phyloP scores from a whole-genome alignment of 495 filamentous ascomycete genomes.

The Sporormia fimetaria region DNA sequence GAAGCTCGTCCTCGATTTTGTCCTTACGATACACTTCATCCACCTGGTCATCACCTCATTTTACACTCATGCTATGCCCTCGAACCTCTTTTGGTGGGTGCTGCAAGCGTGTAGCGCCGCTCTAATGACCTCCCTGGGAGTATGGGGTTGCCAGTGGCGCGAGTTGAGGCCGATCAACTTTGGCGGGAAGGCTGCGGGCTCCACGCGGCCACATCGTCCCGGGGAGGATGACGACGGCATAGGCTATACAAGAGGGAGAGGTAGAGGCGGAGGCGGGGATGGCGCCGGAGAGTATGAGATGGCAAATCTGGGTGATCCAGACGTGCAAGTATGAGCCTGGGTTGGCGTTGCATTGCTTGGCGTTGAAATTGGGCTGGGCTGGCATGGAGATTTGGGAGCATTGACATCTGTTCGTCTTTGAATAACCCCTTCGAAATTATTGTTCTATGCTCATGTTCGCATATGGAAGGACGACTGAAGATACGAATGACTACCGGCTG shows the following conservation, averaged over 20 bases:
- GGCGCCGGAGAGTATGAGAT: constrained; percentile 70
- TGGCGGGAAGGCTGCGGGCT: constrained; percentile 44
- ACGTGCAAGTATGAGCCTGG: constrained; percentile 20
- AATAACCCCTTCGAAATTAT: too few species aligned
- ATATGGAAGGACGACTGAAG: too few species aligned
- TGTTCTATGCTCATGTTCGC: too few species aligned
- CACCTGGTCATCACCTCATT: constrained; percentile 68
- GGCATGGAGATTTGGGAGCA: too few species aligned
- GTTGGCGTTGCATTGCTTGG: constrained; percentile 20
- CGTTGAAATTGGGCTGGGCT: constrained; percentile 8
- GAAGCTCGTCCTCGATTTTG: constrained; percentile 89
- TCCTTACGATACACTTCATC: constrained; percentile 75
- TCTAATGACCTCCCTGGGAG: constrained; percentile 60
- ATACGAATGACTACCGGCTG: too few species aligned
- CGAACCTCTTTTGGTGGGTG: constrained; percentile 76
- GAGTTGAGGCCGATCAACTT: constrained; percentile 85
- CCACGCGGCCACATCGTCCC: constrained; percentile 23
- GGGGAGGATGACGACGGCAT: constrained; percentile 38
- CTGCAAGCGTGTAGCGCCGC: constrained; percentile 57
- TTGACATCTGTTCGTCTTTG: too few species aligned
- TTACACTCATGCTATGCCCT: constrained; percentile 64
- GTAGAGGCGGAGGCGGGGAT: constrained; percentile 45
- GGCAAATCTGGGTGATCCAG: constrained; percentile 49
- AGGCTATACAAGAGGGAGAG: constrained; percentile 41
- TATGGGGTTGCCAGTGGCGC: constrained; percentile 84